Conservation (phyloP, 441 rosid genomes). For the Metrosideros polymorpha region DNA sequence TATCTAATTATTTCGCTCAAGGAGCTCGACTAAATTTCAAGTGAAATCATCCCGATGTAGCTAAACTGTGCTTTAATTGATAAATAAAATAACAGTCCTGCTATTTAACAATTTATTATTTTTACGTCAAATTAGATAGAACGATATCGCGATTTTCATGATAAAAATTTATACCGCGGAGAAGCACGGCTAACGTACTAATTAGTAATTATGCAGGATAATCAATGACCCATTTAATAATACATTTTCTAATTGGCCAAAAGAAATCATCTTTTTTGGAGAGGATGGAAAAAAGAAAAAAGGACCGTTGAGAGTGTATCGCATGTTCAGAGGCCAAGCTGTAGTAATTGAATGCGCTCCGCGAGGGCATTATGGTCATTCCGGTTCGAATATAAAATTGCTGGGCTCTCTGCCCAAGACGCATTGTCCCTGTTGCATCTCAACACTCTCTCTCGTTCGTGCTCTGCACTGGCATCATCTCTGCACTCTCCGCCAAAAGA, state of each 20-base stretch:
- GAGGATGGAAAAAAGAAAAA: not conserved
- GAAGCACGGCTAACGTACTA: not conserved
- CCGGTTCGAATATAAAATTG: not conserved
- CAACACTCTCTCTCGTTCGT: not conserved
- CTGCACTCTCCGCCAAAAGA: slow-evolving; percentile 1
- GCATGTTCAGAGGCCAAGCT: not conserved
- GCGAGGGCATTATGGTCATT: slow-evolving; percentile 18
- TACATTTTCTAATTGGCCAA: not conserved
- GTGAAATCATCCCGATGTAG: accelerated
- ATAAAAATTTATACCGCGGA: not conserved
- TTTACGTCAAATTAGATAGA: not conserved
- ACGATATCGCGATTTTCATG: not conserved
- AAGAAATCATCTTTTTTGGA: not conserved
- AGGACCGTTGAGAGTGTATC: not conserved
- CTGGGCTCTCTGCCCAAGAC: slow-evolving; percentile 35
- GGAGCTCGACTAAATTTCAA: not conserved
- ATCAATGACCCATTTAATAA: not conserved
- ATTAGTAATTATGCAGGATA: not conserved
- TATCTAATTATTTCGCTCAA: accelerated
- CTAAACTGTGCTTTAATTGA: accelerated
- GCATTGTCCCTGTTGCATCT: slow-evolving; percentile 6
- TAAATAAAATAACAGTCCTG: not conserved
- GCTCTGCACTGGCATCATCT: not conserved
- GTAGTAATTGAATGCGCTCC: not conserved
- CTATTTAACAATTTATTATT: not conserved